phyloP scores from a whole-genome alignment of 2,329 filamentous ascomycete genomes.

The Aspergillus pseudotamarii region DNA sequence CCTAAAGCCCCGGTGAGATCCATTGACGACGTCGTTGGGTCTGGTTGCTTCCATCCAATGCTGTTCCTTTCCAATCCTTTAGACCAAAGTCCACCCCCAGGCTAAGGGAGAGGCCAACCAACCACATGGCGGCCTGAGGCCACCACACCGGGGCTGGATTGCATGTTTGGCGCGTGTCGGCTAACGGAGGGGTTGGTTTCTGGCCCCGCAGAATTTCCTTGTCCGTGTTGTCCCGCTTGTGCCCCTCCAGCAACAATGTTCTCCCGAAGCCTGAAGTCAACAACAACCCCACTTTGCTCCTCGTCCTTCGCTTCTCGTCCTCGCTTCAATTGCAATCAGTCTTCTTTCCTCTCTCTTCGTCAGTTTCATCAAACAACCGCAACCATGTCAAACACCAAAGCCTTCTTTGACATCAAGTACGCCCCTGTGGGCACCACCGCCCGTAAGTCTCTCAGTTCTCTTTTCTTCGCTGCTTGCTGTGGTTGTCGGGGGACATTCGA shows the following conservation, averaged over 20 bases:
- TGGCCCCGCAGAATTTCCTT: conserved; percentile 5
- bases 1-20: not conserved
- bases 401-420: conserved; percentile 74
- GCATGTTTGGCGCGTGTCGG: conserved; percentile 20
- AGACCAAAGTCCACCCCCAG: not conserved
- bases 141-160: not conserved
- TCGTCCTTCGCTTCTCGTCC: conserved; percentile 41
- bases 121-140: conserved; percentile 15
- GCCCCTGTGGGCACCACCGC: conserved; percentile 42
- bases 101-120: conserved; percentile 2
- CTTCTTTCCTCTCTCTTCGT: conserved; percentile 44
- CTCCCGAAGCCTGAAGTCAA: conserved; percentile 43
- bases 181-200: conserved; percentile 14
- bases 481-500: conserved; percentile 14
- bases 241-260: conserved; percentile 46
- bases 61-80: not conserved
- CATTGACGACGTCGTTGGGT: not conserved
- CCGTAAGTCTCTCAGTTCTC: conserved; percentile 29
- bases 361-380: conserved; percentile 66
- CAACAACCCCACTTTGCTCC: conserved; percentile 48
- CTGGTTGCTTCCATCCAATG: not conserved
- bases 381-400: conserved; percentile 72
- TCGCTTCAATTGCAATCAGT: conserved; percentile 35
- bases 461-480: conserved; percentile 18
- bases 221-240: conserved; percentile 30